Conservation (phyloP, 202 grass and related monocot species). For the Cymbopogon flexuosus region DNA sequence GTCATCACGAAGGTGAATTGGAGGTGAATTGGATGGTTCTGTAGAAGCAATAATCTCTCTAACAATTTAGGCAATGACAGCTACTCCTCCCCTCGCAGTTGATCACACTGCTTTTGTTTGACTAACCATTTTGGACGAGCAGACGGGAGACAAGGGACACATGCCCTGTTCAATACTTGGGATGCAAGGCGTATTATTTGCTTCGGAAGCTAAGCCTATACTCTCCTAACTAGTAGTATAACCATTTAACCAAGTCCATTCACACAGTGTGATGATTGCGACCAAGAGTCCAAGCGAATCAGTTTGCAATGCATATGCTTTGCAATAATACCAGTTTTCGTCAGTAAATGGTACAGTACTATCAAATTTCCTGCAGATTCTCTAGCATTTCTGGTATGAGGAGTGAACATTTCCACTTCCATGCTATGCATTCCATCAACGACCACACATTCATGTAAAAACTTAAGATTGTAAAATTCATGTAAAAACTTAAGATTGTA, state of each 20-base stretch:
- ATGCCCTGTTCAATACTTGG: conserved; percentile 39
- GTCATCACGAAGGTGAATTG: conserved; percentile 7
- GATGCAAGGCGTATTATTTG: conserved; percentile 36
- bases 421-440: background rate
- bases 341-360: background rate
- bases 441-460: background rate
- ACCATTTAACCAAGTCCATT: background rate
- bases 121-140: conserved; percentile 35
- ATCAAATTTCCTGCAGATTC: background rate
- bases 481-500: no score
- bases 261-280: background rate
- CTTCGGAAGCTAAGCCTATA: conserved; percentile 21
- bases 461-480: background rate
- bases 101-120: conserved; percentile 36
- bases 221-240: background rate
- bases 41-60: background rate
- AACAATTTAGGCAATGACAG: conserved; percentile 11
- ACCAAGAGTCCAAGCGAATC: background rate
- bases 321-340: background rate
- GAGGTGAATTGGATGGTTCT: background rate
- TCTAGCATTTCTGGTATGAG: background rate
- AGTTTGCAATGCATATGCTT: background rate
- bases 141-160: conserved; percentile 38
- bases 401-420: background rate
- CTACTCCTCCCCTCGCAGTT: background rate